phyloP scores from a whole-genome alignment of 805 yeast genomes.

The Ogataea saltuana region DNA sequence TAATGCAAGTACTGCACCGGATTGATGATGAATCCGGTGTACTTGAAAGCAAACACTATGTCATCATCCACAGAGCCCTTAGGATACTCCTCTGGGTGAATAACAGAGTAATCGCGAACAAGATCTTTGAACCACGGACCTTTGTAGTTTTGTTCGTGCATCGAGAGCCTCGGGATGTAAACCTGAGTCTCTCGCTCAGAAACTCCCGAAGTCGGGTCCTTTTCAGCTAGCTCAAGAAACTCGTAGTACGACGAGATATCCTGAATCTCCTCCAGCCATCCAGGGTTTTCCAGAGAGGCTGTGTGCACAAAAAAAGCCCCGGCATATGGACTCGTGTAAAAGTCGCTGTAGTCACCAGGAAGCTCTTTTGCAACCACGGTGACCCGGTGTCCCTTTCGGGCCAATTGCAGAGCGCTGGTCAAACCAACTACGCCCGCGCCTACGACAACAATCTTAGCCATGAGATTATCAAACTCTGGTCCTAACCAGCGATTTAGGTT shows the following conservation, averaged over 20 bases:
- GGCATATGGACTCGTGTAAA: conserved; percentile 49
- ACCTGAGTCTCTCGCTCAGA: conserved; percentile 33
- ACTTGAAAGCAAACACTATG: conserved; percentile 48
- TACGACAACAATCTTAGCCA: conserved; percentile 29
- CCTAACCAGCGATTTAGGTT: no score
- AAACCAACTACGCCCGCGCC: conserved; percentile 62
- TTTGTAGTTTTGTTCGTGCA: conserved; percentile 30
- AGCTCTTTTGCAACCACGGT: conserved; percentile 48
- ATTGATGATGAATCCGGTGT: conserved; percentile 62
- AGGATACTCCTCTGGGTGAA: conserved; percentile 36
- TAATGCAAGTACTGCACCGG: conserved; percentile 58
- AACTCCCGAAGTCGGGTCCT: conserved; percentile 43
- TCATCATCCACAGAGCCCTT: conserved; percentile 28
- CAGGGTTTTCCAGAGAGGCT: conserved; percentile 36
- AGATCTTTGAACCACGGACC: conserved; percentile 43
- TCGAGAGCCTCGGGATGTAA: conserved; percentile 31
- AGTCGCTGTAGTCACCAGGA: conserved; percentile 41
- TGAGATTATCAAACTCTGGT: conserved; percentile 7
- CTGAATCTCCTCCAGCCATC: conserved; percentile 32
- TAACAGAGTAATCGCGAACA: conserved; percentile 37
- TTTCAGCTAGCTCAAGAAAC: conserved; percentile 38
- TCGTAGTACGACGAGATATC: conserved; percentile 41
- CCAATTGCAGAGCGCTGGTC: conserved; percentile 49
- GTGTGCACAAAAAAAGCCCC: conserved; percentile 51
- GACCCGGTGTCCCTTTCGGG: conserved; percentile 42